phyloP scores from a whole-genome alignment of 441 rosid genomes.

The Croton setiger region DNA sequence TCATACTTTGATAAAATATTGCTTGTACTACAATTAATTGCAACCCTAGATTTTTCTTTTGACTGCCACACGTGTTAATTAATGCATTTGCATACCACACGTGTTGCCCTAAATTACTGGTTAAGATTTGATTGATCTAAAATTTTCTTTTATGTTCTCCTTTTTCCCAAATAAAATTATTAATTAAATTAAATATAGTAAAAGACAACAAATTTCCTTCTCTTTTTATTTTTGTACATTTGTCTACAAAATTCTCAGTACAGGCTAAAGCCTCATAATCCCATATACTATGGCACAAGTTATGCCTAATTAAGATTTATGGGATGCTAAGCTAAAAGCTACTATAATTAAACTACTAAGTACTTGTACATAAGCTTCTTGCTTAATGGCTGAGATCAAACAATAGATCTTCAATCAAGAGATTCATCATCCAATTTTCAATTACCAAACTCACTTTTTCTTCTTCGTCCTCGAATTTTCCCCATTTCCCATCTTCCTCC shows the following conservation, averaged over 20 bases:
- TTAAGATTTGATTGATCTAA: background rate
- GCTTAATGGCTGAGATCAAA: conserved; percentile 23
- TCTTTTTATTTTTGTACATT: background rate
- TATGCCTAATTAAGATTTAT: background rate
- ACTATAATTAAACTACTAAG: no score
- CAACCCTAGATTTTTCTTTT: background rate
- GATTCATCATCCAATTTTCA: conserved; percentile 32
- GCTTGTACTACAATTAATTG: no score
- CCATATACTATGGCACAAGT: conserved; percentile 2
- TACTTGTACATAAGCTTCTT: no score
- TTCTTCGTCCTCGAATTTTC: conserved; percentile 38
- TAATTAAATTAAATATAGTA: no score
- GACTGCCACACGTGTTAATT: background rate
- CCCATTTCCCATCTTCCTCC: conserved; percentile 42
- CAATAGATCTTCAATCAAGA: conserved; percentile 46
- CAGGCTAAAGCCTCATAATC: background rate
- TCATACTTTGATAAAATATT: no score
- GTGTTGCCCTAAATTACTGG: conserved; percentile 9
- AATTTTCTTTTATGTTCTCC: no score
- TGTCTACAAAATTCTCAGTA: background rate
- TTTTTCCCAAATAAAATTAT: no score
- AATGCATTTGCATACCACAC: background rate
- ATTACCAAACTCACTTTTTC: conserved; percentile 35
- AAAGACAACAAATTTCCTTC: no score
- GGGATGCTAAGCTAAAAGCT: no score